These are phyloP conservation scores for Anaeromyces robustus DNA, from an alignment of 192 early-diverging fungal genomes.

Conservation along the genomic window DNA sequence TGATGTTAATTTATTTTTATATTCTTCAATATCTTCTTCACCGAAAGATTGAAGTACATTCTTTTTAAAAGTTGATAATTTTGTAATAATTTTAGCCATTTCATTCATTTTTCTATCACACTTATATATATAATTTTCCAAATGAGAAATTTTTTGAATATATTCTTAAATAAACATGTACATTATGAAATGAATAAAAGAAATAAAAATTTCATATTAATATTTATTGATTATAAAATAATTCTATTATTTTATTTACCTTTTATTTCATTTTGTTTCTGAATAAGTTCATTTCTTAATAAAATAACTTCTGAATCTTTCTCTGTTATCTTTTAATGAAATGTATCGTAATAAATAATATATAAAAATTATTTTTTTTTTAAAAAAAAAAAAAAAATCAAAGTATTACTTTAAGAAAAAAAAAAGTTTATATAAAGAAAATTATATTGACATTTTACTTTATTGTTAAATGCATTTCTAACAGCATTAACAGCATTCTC, in stretches of 20 bases:
- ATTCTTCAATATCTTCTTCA: neutral
- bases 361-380: too few species aligned
- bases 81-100: neutral
- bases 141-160: neutral
- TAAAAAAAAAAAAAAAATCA: too few species aligned
- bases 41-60: neutral
- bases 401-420: too few species aligned
- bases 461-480: neutral
- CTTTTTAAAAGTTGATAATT: neutral
- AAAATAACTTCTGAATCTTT: neutral
- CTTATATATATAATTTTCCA: neutral
- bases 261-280: neutral
- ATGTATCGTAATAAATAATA: too few species aligned
- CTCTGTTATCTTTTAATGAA: neutral
- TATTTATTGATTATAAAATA: too few species aligned
- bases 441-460: neutral
- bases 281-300: neutral
- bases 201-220: too few species aligned
- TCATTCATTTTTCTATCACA: neutral
- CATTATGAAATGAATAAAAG: too few species aligned
- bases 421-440: neutral
- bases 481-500: neutral
- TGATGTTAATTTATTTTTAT: neutral
- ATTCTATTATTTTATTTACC: neutral
- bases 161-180: neutral